Conservation (phyloP, 2,329 filamentous ascomycete genomes). For the Stagonosporopsis rhizophila region DNA sequence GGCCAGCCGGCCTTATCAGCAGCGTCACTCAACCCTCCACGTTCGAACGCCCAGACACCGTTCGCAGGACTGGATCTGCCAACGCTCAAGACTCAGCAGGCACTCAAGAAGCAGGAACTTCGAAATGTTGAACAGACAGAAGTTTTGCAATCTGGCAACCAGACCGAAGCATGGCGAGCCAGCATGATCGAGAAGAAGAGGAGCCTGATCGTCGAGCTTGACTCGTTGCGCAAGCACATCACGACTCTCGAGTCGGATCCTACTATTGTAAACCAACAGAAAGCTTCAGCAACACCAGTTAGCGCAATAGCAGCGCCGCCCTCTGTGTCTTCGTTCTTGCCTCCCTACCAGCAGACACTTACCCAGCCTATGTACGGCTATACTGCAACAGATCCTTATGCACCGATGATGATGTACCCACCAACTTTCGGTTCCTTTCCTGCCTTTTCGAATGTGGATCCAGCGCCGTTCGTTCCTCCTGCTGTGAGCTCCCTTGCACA, state of each 20-base stretch:
- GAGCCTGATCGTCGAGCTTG: conserved; percentile 45
- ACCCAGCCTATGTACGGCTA: conserved; percentile 36
- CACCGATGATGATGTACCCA: conserved; percentile 40
- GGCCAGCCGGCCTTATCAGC: conserved; percentile 23
- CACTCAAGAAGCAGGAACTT: conserved; percentile 44
- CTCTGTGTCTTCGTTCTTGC: conserved; percentile 27
- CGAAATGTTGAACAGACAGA: conserved; percentile 47
- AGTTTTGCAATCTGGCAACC: conserved; percentile 42
- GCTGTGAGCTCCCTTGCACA: conserved; percentile 23
- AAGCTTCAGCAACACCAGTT: conserved; percentile 4
- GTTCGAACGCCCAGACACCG: conserved; percentile 30
- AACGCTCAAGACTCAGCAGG: conserved; percentile 38
- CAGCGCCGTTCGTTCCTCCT: conserved; percentile 31
- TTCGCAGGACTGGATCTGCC: conserved; percentile 34
- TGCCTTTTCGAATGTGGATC: conserved; percentile 27
- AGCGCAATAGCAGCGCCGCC: conserved; percentile 9
- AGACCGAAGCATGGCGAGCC: conserved; percentile 43
- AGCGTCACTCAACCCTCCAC: conserved; percentile 21
- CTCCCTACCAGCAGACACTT: conserved; percentile 37
- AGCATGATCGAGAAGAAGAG: conserved; percentile 47
- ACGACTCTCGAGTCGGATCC: conserved; percentile 34
- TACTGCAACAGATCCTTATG: conserved; percentile 29
- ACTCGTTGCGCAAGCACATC: conserved; percentile 46
- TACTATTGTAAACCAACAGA: conserved; percentile 1
- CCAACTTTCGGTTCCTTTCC: conserved; percentile 31